Conservation (phyloP, 768 basidiomycete species). For the Trametes sanguinea region DNA sequence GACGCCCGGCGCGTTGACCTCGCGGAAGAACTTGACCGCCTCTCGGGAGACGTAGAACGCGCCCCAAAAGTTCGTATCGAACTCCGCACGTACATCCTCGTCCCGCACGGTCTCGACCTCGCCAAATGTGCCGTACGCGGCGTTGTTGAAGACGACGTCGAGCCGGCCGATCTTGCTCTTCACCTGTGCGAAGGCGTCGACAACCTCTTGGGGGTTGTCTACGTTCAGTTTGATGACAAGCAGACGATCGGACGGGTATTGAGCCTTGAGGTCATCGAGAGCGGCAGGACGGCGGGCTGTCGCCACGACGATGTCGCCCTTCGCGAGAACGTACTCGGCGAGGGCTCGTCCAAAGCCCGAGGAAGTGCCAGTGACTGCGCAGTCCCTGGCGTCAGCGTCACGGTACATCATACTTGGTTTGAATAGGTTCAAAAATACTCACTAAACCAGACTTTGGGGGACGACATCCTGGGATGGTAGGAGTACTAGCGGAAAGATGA, state of each 20-base stretch:
- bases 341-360: constrained; percentile 29
- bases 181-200: constrained; percentile 23
- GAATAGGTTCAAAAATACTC: no score
- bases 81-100: constrained; percentile 15
- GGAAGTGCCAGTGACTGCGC: constrained; percentile 30
- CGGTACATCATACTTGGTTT: no score
- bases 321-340: constrained; percentile 25
- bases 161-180: constrained; percentile 22
- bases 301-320: constrained; percentile 31
- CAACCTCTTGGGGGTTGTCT: constrained; percentile 14
- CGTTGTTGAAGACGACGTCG: constrained; percentile 33
- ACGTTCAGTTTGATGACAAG: constrained; percentile 29
- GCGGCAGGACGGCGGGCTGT: constrained; percentile 29
- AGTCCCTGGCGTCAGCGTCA: no score
- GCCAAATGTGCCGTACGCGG: constrained; percentile 18
- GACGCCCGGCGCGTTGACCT: constrained; percentile 37
- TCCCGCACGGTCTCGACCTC: constrained; percentile 25
- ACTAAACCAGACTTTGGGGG: no score
- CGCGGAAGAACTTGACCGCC: constrained; percentile 39
- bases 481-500: no score
- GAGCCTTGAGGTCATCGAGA: constrained; percentile 25
- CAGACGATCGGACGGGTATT: constrained; percentile 20
- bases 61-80: constrained; percentile 34
- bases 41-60: constrained; percentile 33
- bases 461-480: no score